phyloP scores from a whole-genome alignment of 129 eudicot species.

The Arctium lappa region DNA sequence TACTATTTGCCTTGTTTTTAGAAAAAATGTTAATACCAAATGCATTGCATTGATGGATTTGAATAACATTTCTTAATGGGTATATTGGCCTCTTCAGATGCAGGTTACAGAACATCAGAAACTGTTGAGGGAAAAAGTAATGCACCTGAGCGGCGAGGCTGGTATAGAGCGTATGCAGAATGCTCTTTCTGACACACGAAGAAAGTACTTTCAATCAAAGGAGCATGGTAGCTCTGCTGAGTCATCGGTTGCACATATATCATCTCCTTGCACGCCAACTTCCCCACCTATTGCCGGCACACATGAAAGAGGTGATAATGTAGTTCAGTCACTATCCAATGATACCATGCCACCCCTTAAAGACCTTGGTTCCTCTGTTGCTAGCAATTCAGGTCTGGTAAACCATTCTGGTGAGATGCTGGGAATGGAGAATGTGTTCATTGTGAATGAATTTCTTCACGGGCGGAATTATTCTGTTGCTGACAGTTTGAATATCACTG shows the following conservation, averaged over 20 bases:
- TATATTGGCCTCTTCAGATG: conserved; percentile 12
- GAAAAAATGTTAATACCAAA: not conserved
- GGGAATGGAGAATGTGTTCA: conserved; percentile 55
- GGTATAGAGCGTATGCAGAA: conserved; percentile 79
- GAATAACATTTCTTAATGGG: not conserved
- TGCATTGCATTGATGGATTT: not conserved
- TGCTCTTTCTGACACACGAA: conserved; percentile 72
- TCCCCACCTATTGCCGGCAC: conserved; percentile 13
- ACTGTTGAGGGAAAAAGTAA: conserved; percentile 70
- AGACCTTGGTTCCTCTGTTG: conserved; percentile 36
- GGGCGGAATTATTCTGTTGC: conserved; percentile 42
- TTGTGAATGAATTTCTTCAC: conserved; percentile 73
- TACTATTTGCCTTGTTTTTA: not conserved
- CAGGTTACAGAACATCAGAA: conserved; percentile 85
- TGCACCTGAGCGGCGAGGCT: conserved; percentile 77
- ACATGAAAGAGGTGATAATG: conserved; percentile 27
- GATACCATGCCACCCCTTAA: conserved; percentile 23
- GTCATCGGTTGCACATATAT: conserved; percentile 41
- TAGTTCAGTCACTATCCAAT: conserved; percentile 52
- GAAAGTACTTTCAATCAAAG: conserved; percentile 57
- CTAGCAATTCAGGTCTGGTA: conserved; percentile 5
- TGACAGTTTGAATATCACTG: conserved; percentile 22
- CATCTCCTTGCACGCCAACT: conserved; percentile 33
- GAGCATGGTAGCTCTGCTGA: conserved; percentile 43
- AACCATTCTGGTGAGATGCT: conserved; percentile 22